Evolutionary conservation across 1,284 basidiomycete species (phyloP), one percentile per base, ranked within the genome.

Genomic region (Trichosporon faecale): DNA sequence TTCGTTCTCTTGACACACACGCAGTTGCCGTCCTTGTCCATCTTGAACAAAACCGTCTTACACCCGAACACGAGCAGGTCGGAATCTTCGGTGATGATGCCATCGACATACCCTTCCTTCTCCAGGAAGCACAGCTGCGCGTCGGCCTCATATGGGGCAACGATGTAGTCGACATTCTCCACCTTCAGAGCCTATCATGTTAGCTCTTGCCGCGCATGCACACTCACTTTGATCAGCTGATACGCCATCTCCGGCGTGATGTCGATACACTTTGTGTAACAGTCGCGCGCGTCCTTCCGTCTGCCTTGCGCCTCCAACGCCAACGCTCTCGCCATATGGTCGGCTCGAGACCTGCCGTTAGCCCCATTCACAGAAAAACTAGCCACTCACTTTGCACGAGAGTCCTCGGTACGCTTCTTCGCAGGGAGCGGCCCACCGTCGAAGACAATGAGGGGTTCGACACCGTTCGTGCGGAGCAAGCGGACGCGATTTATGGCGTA

Each of bases 101-200:
- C 97, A 80, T 97, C 91, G 66, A 97, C 93, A 65, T 93, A 79
- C 14, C 93, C 92, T 57, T 86, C 84, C 61, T 88, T 89, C 80
- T 99, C 97, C 64, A 99, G 87, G 83, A 91, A 98, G 67, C 94
- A 92, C 70, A 99, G 88, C 82, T 99, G 97, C 0, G 97, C 95
- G 79, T 99, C 97, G 0, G 97, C 97, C 85, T 99, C 97, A 83
- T 99, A 99, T 0, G 97, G 97, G 4, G 97, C 97, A 5, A 99
- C 97, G 29, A 99, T 86, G 80, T 97, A 98, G 27, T 88, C 82
- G 16, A 97, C 88, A 25, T 85, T 84, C 79, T 95, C 93, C 6
- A 90, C 91, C 66, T 88, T 88, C 44, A 98, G 85, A 3, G 92
- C 94, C 93, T 96, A 76, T 11, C 23, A 14, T 5, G 49, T 73